Evolutionary conservation across 2,329 filamentous ascomycete species (phyloP).

Genomic region (Fusarium sp.): DNA sequence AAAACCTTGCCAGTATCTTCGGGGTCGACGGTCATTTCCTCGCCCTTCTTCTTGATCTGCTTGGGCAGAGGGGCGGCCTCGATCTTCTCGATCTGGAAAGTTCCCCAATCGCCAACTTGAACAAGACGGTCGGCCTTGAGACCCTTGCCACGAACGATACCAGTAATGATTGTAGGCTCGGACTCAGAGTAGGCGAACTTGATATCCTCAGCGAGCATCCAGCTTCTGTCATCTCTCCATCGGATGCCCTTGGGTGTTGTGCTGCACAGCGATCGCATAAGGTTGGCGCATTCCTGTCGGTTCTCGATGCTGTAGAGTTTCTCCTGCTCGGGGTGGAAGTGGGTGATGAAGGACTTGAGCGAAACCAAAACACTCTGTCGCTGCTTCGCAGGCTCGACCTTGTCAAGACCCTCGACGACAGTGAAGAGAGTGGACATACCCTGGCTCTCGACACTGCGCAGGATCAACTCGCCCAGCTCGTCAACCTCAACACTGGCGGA

Average conservation of each 20-base stretch:
- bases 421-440: constrained; percentile 94
- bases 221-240: constrained; percentile 95
- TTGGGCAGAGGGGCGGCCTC: constrained; percentile 75
- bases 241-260: constrained; percentile 92
- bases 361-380: constrained; percentile 80
- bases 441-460: constrained; percentile 90
- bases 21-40: constrained; percentile 80
- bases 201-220: constrained; percentile 90
- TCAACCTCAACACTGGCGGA: constrained; percentile 88
- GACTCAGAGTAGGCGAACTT: constrained; percentile 72
- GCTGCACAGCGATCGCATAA: constrained; percentile 91
- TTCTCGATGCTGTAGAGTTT: constrained; percentile 91
- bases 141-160: constrained; percentile 85
- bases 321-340: constrained; percentile 93
- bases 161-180: constrained; percentile 79
- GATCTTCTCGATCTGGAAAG: constrained; percentile 92
- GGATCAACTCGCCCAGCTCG: constrained; percentile 82
- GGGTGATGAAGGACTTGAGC: constrained; percentile 90
- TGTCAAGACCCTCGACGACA: constrained; percentile 81
- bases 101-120: constrained; percentile 93
- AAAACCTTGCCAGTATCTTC: constrained; percentile 68
- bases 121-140: constrained; percentile 91
- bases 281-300: constrained; percentile 88
- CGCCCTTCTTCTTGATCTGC: constrained; percentile 68
- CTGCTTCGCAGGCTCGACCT: constrained; percentile 82